Evolutionary conservation across 208 protist species (phyloP).

Genomic region (Trypanosoma scelopori): DNA sequence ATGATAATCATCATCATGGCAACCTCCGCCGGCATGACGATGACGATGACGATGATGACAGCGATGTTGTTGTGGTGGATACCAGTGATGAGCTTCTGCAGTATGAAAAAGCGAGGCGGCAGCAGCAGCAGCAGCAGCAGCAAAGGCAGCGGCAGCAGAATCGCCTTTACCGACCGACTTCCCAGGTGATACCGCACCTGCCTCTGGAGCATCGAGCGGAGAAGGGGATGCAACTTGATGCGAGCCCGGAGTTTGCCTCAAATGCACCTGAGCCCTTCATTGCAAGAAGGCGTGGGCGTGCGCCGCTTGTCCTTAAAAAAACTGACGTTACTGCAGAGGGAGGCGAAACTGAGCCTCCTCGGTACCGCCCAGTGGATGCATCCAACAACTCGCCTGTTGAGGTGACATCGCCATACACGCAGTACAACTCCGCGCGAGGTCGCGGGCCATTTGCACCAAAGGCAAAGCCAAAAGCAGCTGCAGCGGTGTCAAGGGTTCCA

Average conservation of each 20-base stretch:
- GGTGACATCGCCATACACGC: neutral
- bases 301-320: neutral
- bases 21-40: too few relatives aligned
- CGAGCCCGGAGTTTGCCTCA: too few relatives aligned
- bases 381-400: neutral
- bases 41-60: conserved; percentile 1
- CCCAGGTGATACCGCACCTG: neutral
- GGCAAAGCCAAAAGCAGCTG: conserved; percentile 71
- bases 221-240: neutral
- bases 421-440: conserved; percentile 13
- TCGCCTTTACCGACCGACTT: neutral
- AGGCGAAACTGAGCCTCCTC: neutral
- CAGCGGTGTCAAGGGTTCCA: conserved; percentile 45
- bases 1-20: conserved; percentile 13
- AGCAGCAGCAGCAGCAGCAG: neutral
- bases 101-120: neutral
- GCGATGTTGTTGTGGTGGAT: conserved; percentile 23
- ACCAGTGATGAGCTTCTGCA: conserved; percentile 14
- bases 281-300: neutral
- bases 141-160: neutral
- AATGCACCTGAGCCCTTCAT: neutral
- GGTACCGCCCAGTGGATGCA: neutral
- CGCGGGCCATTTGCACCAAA: conserved; percentile 60
- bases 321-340: neutral
- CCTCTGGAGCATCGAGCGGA: neutral